Evolutionary conservation across 257 asterid genomes (phyloP).

Genomic region (Verbena officinalis): DNA sequence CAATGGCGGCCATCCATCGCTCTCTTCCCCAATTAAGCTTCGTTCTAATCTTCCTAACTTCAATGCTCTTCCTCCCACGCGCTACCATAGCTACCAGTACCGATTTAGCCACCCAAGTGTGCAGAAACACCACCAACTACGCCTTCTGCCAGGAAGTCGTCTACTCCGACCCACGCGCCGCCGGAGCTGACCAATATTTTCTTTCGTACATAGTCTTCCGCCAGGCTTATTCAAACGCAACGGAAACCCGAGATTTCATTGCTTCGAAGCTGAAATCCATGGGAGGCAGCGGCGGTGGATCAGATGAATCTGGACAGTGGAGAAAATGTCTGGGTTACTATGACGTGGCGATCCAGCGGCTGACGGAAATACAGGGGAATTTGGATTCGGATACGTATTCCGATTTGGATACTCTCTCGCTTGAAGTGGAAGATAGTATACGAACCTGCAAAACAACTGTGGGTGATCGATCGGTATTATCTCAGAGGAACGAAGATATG

Average conservation of each 20-base stretch:
- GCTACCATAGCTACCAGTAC: not conserved
- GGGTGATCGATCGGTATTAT: no score
- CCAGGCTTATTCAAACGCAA: conserved; percentile 20
- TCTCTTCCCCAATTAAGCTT: conserved; percentile 8
- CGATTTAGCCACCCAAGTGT: conserved; percentile 20
- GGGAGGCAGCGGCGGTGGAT: no score
- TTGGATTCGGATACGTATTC: no score
- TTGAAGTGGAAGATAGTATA: no score
- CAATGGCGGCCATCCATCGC: conserved; percentile 25
- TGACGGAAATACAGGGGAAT: no score
- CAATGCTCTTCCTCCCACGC: not conserved
- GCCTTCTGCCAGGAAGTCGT: conserved; percentile 27
- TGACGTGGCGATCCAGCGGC: no score
- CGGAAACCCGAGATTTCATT: not conserved
- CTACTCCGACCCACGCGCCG: conserved; percentile 33
- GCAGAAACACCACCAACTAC: conserved; percentile 29
- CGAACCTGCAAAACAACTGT: no score
- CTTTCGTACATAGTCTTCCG: conserved; percentile 29
- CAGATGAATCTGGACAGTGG: no score
- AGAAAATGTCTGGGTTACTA: no score
- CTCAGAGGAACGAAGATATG: no score
- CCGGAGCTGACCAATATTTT: conserved; percentile 1
- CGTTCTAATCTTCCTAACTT: not conserved
- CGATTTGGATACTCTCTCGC: no score
- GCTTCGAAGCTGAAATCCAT: no score